Evolutionary conservation across 1,284 basidiomycete genomes (phyloP), one percentile per base, ranked within the genome.

Genomic region (Inonotus hispidus): DNA sequence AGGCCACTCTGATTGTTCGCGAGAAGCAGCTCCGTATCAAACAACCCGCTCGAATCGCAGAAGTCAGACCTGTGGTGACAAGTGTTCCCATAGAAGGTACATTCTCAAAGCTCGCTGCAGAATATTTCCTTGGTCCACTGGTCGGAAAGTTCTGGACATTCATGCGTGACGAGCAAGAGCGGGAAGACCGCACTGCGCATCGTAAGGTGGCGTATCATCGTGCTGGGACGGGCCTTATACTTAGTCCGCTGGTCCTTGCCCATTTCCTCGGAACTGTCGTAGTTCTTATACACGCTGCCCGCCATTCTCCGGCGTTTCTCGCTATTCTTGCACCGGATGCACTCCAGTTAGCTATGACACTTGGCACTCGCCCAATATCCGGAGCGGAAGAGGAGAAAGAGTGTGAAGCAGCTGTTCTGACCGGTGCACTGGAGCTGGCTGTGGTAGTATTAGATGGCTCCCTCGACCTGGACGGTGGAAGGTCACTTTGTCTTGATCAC

Each of bases 141-240:
- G 82, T 98, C 71, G 91, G 93, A 67, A 85, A 88, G 7, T 96
- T 98, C 73, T 96, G 93, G 92, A 71, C 82, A n/a, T 91, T 93
- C 73, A 82, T 95, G 47, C 83, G 90, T 14, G 91, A 95, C 67
- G 87, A 91, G 67, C 83, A 89, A 65, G 80, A 82, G 7, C 80
- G 90, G 32, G 90, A 93, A 68, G 79, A 82, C 52, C 80, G 89
- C 50, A 88, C 85, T 1, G 74, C 82, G 0, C 76, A 79, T 57
- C 71, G 75, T 72, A 45, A 74, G 71, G 52, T 69, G 82, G 49
- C 76, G 77, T 92, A 92, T 67, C 79, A 79, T 46, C 82, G 87
- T 1, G 85, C 88, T 0, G 93, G 93, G 4, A 88, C 88, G 0
- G 90, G 90, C 0, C 80, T 94, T 61, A 80, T 97, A 49, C 78